Evolutionary conservation across 345 rosid genomes (phyloP).

Genomic region (Populus euphratica): DNA sequence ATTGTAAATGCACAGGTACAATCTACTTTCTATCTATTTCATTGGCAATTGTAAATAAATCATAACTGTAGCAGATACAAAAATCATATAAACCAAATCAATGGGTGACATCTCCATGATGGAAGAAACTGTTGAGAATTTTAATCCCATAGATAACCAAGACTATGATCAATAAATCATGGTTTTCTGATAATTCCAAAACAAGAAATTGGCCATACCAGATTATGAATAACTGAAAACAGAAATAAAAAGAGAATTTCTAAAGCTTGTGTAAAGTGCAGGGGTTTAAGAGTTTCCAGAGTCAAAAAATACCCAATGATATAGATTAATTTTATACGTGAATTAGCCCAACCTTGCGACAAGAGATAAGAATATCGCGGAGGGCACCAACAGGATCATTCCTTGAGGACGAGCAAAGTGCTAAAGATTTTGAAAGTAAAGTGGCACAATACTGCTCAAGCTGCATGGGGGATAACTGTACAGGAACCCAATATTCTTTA

Average conservation of each 20-base stretch:
- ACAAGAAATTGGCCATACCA: neutral
- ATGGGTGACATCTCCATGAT: neutral
- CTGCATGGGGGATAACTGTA: slow-evolving; percentile 69
- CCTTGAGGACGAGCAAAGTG: slow-evolving; percentile 57
- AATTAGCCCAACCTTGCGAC: slow-evolving; percentile 59
- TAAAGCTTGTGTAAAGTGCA: neutral
- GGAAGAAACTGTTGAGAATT: neutral
- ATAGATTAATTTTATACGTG: neutral
- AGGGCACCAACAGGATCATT: slow-evolving; percentile 57
- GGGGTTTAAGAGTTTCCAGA: too few relatives aligned
- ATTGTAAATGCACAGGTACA: neutral
- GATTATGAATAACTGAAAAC: neutral
- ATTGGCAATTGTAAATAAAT: neutral
- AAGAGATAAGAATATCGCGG: slow-evolving; percentile 50
- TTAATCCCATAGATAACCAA: neutral
- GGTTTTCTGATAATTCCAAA: neutral
- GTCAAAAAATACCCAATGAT: neutral
- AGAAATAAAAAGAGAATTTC: neutral
- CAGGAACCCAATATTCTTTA: slow-evolving; percentile 91
- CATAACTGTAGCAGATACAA: neutral
- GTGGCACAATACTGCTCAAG: slow-evolving; percentile 86
- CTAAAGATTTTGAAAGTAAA: slow-evolving; percentile 48
- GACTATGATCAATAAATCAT: too few relatives aligned
- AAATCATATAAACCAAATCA: neutral
- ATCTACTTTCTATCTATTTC: neutral